Evolutionary conservation across 345 rosid species (phyloP).

Genomic region (Carallia pectinifolia): DNA sequence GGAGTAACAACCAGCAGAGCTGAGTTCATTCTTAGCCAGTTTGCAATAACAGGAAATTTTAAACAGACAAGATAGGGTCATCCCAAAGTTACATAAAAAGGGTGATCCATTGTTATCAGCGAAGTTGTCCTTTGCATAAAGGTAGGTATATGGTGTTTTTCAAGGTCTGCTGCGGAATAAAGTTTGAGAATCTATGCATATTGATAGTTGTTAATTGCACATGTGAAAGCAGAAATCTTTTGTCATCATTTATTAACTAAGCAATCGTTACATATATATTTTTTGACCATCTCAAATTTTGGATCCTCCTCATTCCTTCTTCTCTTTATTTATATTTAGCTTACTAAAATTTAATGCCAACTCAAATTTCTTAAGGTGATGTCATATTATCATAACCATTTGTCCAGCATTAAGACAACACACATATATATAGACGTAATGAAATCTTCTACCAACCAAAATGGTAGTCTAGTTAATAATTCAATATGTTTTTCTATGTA

Average conservation of each 20-base stretch:
- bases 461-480: too few species aligned
- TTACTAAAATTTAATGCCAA: too few species aligned
- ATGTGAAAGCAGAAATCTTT: constrained; percentile 16
- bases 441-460: too few species aligned
- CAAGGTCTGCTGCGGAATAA: constrained; percentile 3
- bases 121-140: constrained; percentile 5
- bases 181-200: constrained; percentile 14
- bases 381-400: too few species aligned
- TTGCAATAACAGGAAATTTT: too few species aligned
- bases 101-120: neutral
- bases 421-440: too few species aligned
- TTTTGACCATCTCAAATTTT: constrained; percentile 27
- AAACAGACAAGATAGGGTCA: too few species aligned
- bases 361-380: too few species aligned
- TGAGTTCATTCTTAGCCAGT: too few species aligned
- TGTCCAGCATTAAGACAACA: too few species aligned
- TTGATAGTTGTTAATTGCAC: neutral
- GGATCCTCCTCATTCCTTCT: constrained; percentile 36
- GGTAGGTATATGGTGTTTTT: neutral
- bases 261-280: neutral
- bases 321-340: neutral
- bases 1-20: too few species aligned
- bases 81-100: neutral
- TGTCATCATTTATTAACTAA: constrained; percentile 8
- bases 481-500: too few species aligned